A percentile compares a stretch with the other conserved stretches of the same genome.
These are phyloP conservation scores for Astrothelium macrocarpum DNA, from an alignment of 495 filamentous ascomycete genomes.

Conservation along the genomic window DNA sequence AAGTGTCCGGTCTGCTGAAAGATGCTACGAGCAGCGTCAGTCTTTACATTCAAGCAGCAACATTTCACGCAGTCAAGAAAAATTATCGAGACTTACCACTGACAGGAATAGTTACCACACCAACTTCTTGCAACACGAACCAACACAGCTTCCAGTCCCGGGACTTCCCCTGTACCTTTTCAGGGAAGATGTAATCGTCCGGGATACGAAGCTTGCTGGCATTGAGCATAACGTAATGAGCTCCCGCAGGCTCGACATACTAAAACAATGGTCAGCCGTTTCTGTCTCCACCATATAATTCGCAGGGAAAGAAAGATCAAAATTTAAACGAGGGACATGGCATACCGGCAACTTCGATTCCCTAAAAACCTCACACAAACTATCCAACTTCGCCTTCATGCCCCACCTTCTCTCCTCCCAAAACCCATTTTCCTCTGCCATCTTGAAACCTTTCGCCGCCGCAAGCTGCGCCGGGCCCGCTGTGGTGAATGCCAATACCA, in stretches of 20 bases:
- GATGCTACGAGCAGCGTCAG: background rate
- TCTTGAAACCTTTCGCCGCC: slow-evolving; percentile 10
- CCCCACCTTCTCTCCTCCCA: slow-evolving; percentile 9
- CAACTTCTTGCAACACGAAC: slow-evolving; percentile 13
- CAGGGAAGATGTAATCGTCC: background rate
- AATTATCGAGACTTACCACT: background rate
- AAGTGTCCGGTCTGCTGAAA: background rate
- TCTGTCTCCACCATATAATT: background rate
- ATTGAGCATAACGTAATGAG: slow-evolving; percentile 12
- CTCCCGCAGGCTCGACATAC: slow-evolving; percentile 13
- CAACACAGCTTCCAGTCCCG: slow-evolving; percentile 12
- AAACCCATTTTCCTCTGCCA: slow-evolving; percentile 17
- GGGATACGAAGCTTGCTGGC: background rate
- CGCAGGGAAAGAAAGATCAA: background rate
- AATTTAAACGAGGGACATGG: background rate
- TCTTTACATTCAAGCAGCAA: background rate
- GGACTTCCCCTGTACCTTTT: background rate
- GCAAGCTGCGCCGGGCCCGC: slow-evolving; percentile 15
- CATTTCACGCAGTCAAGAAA: background rate
- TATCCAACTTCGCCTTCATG: slow-evolving; percentile 13
- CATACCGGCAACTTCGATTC: slow-evolving; percentile 12
- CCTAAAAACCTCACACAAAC: slow-evolving; percentile 8
- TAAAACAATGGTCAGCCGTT: background rate
- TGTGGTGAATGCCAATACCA: slow-evolving; percentile 10
- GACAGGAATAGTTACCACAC: slow-evolving; percentile 8